Conservation (phyloP, 2,329 filamentous ascomycete species). For the Cordyceps fumosorosea region DNA sequence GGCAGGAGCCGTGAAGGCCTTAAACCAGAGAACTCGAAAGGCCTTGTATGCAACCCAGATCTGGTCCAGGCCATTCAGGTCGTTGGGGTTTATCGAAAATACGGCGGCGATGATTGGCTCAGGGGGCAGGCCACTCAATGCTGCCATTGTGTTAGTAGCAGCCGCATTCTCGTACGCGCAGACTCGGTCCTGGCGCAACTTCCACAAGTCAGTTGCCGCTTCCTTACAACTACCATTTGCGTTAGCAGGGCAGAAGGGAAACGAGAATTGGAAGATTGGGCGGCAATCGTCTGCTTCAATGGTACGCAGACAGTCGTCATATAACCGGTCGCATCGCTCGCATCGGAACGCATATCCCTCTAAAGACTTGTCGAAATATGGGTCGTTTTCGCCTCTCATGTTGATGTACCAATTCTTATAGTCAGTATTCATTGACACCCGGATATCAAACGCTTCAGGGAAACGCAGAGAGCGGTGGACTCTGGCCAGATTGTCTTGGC, state of each 20-base stretch:
- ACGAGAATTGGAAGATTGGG: not conserved
- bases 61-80: not conserved
- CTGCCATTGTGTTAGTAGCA: not conserved
- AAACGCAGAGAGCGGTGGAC: no score
- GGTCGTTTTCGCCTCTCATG: no score
- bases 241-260: not conserved
- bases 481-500: no score
- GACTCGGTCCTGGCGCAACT: no score
- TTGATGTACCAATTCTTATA: no score
- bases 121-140: not conserved
- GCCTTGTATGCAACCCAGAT: not conserved
- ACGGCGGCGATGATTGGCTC: not conserved
- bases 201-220: no score
- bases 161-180: no score
- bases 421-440: no score
- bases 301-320: no score
- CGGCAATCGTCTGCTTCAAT: not conserved
- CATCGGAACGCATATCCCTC: not conserved
- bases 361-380: no score
- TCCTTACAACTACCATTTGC: no score
- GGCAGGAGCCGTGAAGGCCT: not conserved
- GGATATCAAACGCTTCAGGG: no score
- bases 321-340: not conserved
- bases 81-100: not conserved
- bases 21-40: not conserved